These are phyloP conservation scores for Domatiomyces catenatus DNA, from an alignment of 2,329 filamentous ascomycete species.

Conservation along the genomic window DNA sequence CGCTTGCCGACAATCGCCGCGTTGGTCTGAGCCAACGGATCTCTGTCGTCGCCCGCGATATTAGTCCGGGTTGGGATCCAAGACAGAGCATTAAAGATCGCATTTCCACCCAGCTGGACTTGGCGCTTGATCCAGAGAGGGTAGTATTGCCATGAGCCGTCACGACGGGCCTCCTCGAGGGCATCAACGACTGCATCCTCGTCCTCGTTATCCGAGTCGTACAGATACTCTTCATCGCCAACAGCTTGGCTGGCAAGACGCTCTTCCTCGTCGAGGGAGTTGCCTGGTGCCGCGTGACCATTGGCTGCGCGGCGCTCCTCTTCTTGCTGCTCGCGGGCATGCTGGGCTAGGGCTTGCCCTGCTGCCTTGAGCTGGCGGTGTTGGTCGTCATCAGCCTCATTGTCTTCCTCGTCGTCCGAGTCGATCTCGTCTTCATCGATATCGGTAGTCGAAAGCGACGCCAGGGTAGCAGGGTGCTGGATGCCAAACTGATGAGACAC, in stretches of 20 bases:
- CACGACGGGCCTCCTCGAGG: constrained; percentile 59
- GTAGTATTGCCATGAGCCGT: constrained; percentile 60
- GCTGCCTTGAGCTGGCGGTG: constrained; percentile 33
- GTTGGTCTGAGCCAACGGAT: constrained; percentile 27
- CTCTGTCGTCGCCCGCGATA: not conserved
- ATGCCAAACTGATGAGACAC: constrained; percentile 81
- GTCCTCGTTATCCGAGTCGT: constrained; percentile 79
- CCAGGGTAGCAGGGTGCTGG: constrained; percentile 58
- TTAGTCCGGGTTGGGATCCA: constrained; percentile 40
- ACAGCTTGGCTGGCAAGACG: constrained; percentile 52
- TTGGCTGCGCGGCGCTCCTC: constrained; percentile 23
- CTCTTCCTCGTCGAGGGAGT: constrained; percentile 60
- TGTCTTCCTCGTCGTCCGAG: constrained; percentile 46
- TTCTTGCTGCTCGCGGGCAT: constrained; percentile 25
- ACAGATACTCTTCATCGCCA: constrained; percentile 49
- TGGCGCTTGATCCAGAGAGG: constrained; percentile 38
- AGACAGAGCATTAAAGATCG: constrained; percentile 32
- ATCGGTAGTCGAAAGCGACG: constrained; percentile 60
- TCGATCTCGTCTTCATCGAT: constrained; percentile 60
- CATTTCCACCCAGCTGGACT: constrained; percentile 33
- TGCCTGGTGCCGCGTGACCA: constrained; percentile 26
- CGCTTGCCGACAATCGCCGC: constrained; percentile 29
- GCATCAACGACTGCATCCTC: constrained; percentile 43
- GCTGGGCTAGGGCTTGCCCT: constrained; percentile 35
- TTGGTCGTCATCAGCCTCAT: constrained; percentile 23